A percentile compares a stretch with the other conserved stretches of the same genome.
phyloP scores from a whole-genome alignment of 352 stramenopile genomes.

The Pythium chondricola region DNA sequence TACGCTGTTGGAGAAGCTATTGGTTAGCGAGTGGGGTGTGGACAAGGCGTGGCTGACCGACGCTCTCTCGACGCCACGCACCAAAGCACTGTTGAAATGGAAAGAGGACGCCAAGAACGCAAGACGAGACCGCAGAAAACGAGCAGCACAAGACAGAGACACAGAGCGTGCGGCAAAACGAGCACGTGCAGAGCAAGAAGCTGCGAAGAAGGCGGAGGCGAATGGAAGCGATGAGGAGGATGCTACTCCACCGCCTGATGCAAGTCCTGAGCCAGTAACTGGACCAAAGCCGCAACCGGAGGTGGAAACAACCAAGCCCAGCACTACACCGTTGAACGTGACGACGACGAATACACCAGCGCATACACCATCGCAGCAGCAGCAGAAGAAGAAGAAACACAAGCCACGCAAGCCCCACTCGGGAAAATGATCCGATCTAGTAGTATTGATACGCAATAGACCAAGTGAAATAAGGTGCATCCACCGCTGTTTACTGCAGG shows the following conservation, averaged over 20 bases:
- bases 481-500: too few relatives aligned
- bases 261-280: too few relatives aligned
- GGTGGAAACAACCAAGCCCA: neutral
- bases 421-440: too few relatives aligned
- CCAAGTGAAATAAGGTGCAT: too few relatives aligned
- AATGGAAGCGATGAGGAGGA: neutral
- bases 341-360: too few relatives aligned
- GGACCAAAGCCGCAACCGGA: neutral
- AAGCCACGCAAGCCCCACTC: too few relatives aligned
- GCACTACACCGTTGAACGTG: too few relatives aligned
- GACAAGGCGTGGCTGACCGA: conserved; percentile 54
- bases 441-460: too few relatives aligned
- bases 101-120: conserved; percentile 54
- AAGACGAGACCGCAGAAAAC: conserved; percentile 54
- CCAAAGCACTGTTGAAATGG: conserved; percentile 59
- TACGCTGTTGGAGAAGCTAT: conserved; percentile 48
- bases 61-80: conserved; percentile 39
- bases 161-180: conserved; percentile 25
- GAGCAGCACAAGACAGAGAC: conserved; percentile 41
- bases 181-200: conserved; percentile 29
- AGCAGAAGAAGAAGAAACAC: too few relatives aligned
- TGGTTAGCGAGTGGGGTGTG: conserved; percentile 62
- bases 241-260: too few relatives aligned
- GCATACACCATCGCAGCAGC: too few relatives aligned
- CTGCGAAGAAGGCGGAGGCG: conserved; percentile 11